phyloP scores from a whole-genome alignment of 768 basidiomycete species.

The Aureoboletus auriporus region DNA sequence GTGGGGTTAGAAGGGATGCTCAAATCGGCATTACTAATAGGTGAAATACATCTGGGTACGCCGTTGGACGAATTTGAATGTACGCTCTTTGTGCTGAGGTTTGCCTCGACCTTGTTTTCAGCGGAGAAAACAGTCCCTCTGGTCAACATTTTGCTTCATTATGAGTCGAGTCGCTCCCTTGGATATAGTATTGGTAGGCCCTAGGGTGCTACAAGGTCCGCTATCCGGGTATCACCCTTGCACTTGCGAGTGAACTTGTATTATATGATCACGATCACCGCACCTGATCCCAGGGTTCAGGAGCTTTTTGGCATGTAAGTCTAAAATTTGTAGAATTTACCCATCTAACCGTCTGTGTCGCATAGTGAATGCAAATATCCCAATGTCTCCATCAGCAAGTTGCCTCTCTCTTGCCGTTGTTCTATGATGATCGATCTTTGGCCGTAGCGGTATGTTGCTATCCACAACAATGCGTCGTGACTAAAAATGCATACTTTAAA shows the following conservation, averaged over 20 bases:
- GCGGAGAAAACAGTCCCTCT: constrained; percentile 8
- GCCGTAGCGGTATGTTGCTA: constrained; percentile 8
- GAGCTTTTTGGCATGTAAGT: constrained; percentile 14
- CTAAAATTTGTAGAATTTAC: not conserved
- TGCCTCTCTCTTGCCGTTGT: too few relatives aligned
- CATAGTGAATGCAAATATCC: constrained; percentile 19
- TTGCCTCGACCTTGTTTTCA: not conserved
- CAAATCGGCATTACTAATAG: constrained; percentile 4
- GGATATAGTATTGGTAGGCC: too few relatives aligned
- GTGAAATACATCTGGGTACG: constrained; percentile 20
- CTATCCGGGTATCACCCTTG: constrained; percentile 15
- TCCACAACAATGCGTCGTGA: too few relatives aligned
- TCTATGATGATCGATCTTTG: not conserved
- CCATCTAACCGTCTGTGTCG: too few relatives aligned
- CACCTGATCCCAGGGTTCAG: constrained; percentile 2
- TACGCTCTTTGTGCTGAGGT: too few relatives aligned
- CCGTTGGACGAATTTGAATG: not conserved
- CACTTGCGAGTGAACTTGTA: constrained; percentile 9
- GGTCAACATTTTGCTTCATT: constrained; percentile 17
- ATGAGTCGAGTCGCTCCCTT: too few relatives aligned
- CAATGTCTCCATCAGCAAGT: constrained; percentile 13
- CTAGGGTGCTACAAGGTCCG: constrained; percentile 11
- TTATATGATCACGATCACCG: too few relatives aligned
- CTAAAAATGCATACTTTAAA: too few relatives aligned
- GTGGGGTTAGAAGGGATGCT: not conserved